Base-by-base conservation (phyloP, 2,329 filamentous ascomycete genomes). In the Keithomyces neogunnii region DNA sequence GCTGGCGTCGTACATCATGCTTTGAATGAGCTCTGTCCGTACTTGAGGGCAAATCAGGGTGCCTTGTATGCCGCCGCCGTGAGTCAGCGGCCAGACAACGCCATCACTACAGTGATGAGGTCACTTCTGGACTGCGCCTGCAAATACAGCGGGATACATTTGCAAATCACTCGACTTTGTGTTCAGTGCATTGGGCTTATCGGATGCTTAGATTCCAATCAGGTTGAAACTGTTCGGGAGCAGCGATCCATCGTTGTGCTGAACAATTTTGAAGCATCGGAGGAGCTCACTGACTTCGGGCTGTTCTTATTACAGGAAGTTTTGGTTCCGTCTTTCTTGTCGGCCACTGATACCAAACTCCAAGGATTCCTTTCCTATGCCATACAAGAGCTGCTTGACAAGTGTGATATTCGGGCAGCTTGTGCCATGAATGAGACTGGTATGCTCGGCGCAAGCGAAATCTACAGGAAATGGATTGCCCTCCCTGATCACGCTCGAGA, bases 331-430 rank as follows among this genome's bases (percentile, higher is more conserved):
- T 86, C 91, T 1, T 99, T 99, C 63, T 74, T 95, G 43, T 95
- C 92, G 1, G 87, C 89, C 1, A 93, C 87, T 0, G 95, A 96
- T 64, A 87, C 90, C 2, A 85, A 83, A 57, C 78, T 90, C 5
- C 93, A 97, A 66, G 91, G 90, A 0, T 96, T 95, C 63, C 76
- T 99, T 19, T 92, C 92, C 1, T 99, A 88, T 67, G 88, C 86
- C 2, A 96, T 99, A 84, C 93, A 99, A 67, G 86, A 95, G 60
- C 77, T 97, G 40, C 77, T 97, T 3, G 84, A 85, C 44, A 82
- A 85, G 57, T 89, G 87, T 61, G 84, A 86, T 31, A 84, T 96
- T 61, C 83, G 76, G 53, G 73, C 78, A 9, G 80, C 78, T 0
- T 75, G 73, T 48, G 66, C 65, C 32, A 66, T 68, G 63, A 66